Percentiles rank a stretch among this genome's conserved stretches.
Evolutionary conservation across 2,329 filamentous ascomycete genomes (phyloP).

Genomic region (Exophiala spinifera): DNA sequence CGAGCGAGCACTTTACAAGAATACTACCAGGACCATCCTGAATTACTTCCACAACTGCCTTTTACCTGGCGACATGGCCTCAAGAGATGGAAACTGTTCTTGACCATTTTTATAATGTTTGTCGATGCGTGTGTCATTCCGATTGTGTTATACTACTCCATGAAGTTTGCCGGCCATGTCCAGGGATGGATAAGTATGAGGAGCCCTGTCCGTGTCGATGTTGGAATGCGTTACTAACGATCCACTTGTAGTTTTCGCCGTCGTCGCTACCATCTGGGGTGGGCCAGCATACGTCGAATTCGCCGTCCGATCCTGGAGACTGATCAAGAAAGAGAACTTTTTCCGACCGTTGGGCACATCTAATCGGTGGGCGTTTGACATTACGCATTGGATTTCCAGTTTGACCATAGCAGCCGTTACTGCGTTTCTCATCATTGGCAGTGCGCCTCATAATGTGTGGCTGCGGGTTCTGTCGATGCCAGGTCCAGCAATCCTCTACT

Average conservation of each 20-base stretch:
- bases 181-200: slow-evolving; percentile 27
- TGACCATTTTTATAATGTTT: slow-evolving; percentile 28
- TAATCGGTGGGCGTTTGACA: slow-evolving; percentile 30
- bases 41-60: slow-evolving; percentile 30
- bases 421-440: slow-evolving; percentile 27
- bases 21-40: slow-evolving; percentile 28
- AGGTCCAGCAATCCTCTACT: slow-evolving; percentile 22
- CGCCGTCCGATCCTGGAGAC: slow-evolving; percentile 26
- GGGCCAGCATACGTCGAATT: slow-evolving; percentile 30
- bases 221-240: not conserved
- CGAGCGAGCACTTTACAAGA: slow-evolving; percentile 29
- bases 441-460: slow-evolving; percentile 29
- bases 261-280: slow-evolving; percentile 31
- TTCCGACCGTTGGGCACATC: slow-evolving; percentile 28
- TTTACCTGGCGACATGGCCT: slow-evolving; percentile 29
- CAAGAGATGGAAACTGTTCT: slow-evolving; percentile 26
- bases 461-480: slow-evolving; percentile 29
- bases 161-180: slow-evolving; percentile 27
- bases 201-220: not conserved
- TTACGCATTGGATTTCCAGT: slow-evolving; percentile 26
- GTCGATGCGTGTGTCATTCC: slow-evolving; percentile 30
- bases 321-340: slow-evolving; percentile 30
- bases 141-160: slow-evolving; percentile 28
- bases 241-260: slow-evolving; percentile 26
- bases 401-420: slow-evolving; percentile 26